These are phyloP conservation scores for Carex sylvatica DNA, from an alignment of 202 grass and related monocot genomes.

Conservation along the genomic window DNA sequence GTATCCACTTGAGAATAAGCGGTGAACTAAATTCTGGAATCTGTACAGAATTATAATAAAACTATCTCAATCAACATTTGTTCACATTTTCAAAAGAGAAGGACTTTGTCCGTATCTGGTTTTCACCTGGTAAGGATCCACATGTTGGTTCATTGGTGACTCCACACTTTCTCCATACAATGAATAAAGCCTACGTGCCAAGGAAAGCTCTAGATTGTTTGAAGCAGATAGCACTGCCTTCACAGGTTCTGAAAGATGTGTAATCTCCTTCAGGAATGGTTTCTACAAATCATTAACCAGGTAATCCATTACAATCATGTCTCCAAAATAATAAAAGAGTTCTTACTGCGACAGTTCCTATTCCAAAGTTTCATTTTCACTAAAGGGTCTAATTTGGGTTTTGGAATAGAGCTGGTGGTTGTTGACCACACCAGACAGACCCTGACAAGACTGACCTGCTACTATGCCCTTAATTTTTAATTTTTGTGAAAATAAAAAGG, in stretches of 20 bases:
- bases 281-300: slow-evolving; percentile 47
- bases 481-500: slow-evolving; percentile 10
- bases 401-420: neutral
- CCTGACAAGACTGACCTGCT: neutral
- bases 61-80: neutral
- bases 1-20: slow-evolving; percentile 84
- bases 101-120: slow-evolving; percentile 12
- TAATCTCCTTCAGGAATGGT: slow-evolving; percentile 52
- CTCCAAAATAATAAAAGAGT: slow-evolving; percentile 24
- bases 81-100: neutral
- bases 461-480: neutral
- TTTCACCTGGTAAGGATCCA: slow-evolving; percentile 69
- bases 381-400: neutral
- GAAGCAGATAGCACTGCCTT: slow-evolving; percentile 63
- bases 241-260: slow-evolving; percentile 40
- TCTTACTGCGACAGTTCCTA: neutral
- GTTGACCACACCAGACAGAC: neutral
- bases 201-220: slow-evolving; percentile 62
- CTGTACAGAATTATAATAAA: slow-evolving; percentile 38
- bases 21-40: slow-evolving; percentile 59
- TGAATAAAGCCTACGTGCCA: slow-evolving; percentile 56
- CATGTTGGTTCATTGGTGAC: slow-evolving; percentile 42
- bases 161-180: slow-evolving; percentile 36
- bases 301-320: neutral
- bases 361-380: neutral